phyloP scores from a whole-genome alignment of 2,329 filamentous ascomycete species.

The Cladosporium sphaerospermum region DNA sequence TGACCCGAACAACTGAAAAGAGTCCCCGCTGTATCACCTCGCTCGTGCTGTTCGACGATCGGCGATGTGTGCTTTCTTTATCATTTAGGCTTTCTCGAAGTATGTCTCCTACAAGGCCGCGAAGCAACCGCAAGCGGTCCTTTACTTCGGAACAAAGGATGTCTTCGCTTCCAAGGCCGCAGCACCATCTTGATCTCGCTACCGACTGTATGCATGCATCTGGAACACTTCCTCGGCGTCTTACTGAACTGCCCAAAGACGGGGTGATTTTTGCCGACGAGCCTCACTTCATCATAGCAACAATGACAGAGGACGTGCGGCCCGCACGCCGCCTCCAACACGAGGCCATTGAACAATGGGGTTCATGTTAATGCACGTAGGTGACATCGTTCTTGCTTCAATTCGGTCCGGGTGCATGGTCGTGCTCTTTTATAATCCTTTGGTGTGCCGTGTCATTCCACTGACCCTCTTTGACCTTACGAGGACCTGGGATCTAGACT shows the following conservation, averaged over 20 bases:
- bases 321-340: background rate
- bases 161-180: background rate
- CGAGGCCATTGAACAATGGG: background rate
- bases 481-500: background rate
- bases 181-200: conserved; percentile 21
- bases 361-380: background rate
- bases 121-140: no score
- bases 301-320: background rate
- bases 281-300: background rate
- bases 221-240: conserved; percentile 8
- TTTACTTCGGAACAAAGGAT: background rate
- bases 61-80: no score
- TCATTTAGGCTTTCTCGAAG: no score
- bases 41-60: no score
- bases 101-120: no score
- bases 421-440: no score
- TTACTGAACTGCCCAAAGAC: conserved; percentile 1
- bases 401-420: no score
- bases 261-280: conserved; percentile 11
- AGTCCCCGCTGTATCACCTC: no score
- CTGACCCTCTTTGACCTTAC: no score
- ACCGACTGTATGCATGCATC: conserved; percentile 19
- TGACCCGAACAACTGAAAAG: no score
- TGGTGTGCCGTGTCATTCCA: no score
- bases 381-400: background rate